A percentile compares a stretch with the other conserved stretches of the same genome.
phyloP scores from a whole-genome alignment of 768 basidiomycete species.

The Trametes elegans region DNA sequence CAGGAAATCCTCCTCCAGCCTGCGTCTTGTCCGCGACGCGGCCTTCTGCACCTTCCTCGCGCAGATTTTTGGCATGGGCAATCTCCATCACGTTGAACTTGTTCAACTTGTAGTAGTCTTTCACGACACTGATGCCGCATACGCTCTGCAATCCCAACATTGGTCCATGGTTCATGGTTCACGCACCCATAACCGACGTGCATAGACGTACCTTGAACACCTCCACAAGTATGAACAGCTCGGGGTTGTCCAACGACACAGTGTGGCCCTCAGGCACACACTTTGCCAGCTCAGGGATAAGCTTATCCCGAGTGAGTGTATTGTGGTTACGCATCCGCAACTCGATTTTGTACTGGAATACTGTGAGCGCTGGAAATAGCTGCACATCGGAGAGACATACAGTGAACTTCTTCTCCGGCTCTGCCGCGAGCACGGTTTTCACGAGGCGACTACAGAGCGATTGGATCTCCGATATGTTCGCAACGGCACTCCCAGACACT shows the following conservation, averaged over 20 bases:
- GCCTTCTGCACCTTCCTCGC: slow-evolving; percentile 27
- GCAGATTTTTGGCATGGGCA: slow-evolving; percentile 44
- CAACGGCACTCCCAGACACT: slow-evolving; percentile 61
- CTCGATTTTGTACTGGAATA: slow-evolving; percentile 75
- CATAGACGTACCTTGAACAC: slow-evolving; percentile 75
- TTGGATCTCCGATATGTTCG: slow-evolving; percentile 69
- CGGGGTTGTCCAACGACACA: slow-evolving; percentile 67
- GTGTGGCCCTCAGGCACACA: slow-evolving; percentile 67
- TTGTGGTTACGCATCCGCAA: slow-evolving; percentile 73
- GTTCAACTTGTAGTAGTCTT: slow-evolving; percentile 65
- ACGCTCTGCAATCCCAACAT: slow-evolving; percentile 69
- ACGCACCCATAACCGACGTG: too few species aligned
- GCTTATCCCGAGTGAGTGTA: slow-evolving; percentile 52
- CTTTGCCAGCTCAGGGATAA: slow-evolving; percentile 68
- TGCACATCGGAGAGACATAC: slow-evolving; percentile 35
- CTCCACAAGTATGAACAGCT: slow-evolving; percentile 75
- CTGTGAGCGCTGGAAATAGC: not conserved
- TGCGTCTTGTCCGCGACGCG: slow-evolving; percentile 4
- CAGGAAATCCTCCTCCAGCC: too few species aligned
- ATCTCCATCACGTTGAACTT: slow-evolving; percentile 83
- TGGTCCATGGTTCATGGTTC: too few species aligned
- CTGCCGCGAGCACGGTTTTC: slow-evolving; percentile 47
- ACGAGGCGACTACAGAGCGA: slow-evolving; percentile 57
- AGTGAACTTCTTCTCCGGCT: slow-evolving; percentile 44
- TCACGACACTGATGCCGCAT: slow-evolving; percentile 73